Conservation (phyloP, 2,329 filamentous ascomycete genomes). For the Didymella pinodella region DNA sequence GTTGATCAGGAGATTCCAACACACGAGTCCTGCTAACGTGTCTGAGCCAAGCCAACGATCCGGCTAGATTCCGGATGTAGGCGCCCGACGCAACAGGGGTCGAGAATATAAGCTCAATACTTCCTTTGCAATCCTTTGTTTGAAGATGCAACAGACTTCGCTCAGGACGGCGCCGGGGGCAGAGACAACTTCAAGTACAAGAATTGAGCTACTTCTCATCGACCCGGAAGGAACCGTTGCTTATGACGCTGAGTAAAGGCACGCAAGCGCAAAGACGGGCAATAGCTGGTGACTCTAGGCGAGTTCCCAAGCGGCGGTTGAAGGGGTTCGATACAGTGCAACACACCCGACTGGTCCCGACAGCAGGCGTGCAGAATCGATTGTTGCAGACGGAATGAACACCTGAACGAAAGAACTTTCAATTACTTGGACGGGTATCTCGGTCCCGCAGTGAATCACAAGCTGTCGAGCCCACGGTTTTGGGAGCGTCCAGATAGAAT, state of each 20-base stretch:
- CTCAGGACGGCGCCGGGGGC: slow-evolving; percentile 6
- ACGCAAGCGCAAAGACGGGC: slow-evolving; percentile 26
- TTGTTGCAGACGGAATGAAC: slow-evolving; percentile 25
- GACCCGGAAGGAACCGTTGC: slow-evolving; percentile 23
- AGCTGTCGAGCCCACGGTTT: slow-evolving; percentile 18
- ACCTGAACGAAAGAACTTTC: slow-evolving; percentile 20
- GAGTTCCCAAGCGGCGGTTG: slow-evolving; percentile 14
- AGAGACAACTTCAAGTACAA: slow-evolving; percentile 9
- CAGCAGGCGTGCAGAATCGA: slow-evolving; percentile 18
- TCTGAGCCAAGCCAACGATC: slow-evolving; percentile 35
- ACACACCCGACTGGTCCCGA: slow-evolving; percentile 19
- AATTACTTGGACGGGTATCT: slow-evolving; percentile 28
- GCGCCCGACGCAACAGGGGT: slow-evolving; percentile 27
- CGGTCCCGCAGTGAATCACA: slow-evolving; percentile 28
- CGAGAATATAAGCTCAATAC: slow-evolving; percentile 38
- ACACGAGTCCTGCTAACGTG: slow-evolving; percentile 29
- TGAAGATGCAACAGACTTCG: slow-evolving; percentile 2
- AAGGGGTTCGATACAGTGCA: slow-evolving; percentile 13
- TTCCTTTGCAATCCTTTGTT: slow-evolving; percentile 21
- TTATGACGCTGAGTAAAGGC: slow-evolving; percentile 34
- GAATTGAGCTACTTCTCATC: slow-evolving; percentile 7
- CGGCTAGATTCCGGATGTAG: slow-evolving; percentile 34
- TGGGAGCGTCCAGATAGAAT: slow-evolving; percentile 21
- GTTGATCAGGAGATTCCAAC: slow-evolving; percentile 50
- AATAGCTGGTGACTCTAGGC: slow-evolving; percentile 19